Evolutionary conservation across 306 rosid genomes (phyloP), one percentile per base, ranked within the genome.

Genomic region (Crotalaria pallida): DNA sequence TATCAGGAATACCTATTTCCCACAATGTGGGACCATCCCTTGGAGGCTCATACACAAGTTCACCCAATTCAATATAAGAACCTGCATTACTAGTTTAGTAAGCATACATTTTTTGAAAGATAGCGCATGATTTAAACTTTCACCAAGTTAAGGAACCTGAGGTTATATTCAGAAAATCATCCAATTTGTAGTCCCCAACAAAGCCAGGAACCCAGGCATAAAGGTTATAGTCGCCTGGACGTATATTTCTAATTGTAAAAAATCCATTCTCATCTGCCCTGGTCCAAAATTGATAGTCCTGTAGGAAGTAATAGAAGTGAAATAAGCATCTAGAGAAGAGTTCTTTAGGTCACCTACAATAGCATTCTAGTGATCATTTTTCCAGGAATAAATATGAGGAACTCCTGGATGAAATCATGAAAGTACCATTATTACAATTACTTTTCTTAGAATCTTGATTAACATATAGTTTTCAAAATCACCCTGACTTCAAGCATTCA

Each of bases 281-380:
- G 57, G 85, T 82, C 98, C 98, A 93, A 74, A 90, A 93, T 63
- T 93, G 98, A 82, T 93, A 90, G 66, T 87, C 86, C 98, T 93
- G 64, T 23, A 31, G 52, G 17, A 62, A 50, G 31, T 48, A 67
- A 63, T n/a, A n/a, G n/a, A 71, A 55, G 69, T 63, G 61, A 47
- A 66, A 61, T 58, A 65, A 64, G 44, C 6, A 47, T 64, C 50
- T 21, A 33, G 12, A 44, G 44, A 51, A 15, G 21, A 55, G 52
- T n/a, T 51, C 24, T 52, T 62, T 57, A 5, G 23, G 51, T 26
- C 31, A 58, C 4, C 40, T 56, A 44, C 24, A 29, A 36, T 49
- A 55, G 18, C 45, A 71, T 59, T 74, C 63, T 70, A 15, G 51
- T 34, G 47, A 58, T 58, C 53, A 52, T 15, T 12, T 40, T 44